phyloP scores from a whole-genome alignment of 305 asterid genomes.

The Solanum hybrid region DNA sequence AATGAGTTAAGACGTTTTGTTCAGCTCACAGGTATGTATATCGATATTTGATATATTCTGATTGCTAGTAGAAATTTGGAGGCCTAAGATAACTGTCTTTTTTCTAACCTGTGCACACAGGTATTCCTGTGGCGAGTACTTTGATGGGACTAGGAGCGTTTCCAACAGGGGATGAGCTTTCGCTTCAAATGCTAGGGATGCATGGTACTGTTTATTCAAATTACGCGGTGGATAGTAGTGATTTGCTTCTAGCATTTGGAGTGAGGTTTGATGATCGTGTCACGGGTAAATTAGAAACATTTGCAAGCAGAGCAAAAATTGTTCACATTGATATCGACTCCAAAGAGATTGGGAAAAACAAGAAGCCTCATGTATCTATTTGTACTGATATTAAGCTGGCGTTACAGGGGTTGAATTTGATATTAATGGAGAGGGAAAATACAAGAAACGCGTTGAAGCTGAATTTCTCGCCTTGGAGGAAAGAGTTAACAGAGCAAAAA shows the following conservation, averaged over 20 bases:
- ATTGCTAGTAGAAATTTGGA: not conserved
- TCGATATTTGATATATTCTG: not conserved
- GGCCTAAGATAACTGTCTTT: not conserved
- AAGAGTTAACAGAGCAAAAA: slow-evolving; percentile 33
- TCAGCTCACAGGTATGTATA: slow-evolving; percentile 19
- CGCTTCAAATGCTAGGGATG: slow-evolving; percentile 46
- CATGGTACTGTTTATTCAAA: slow-evolving; percentile 43
- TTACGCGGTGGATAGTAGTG: slow-evolving; percentile 38
- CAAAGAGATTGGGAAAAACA: slow-evolving; percentile 39
- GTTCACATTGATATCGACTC: slow-evolving; percentile 47
- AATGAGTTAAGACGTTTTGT: slow-evolving; percentile 32
- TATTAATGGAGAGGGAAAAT: slow-evolving; percentile 11
- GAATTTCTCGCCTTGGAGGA: slow-evolving; percentile 33
- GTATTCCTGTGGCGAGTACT: slow-evolving; percentile 44
- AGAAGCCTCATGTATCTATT: slow-evolving; percentile 31
- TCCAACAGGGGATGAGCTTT: slow-evolving; percentile 33
- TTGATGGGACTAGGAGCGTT: slow-evolving; percentile 41
- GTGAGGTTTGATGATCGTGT: slow-evolving; percentile 44
- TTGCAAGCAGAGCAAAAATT: slow-evolving; percentile 42
- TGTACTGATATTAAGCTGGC: slow-evolving; percentile 39
- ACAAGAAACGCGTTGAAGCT: not conserved
- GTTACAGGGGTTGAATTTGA: slow-evolving; percentile 27
- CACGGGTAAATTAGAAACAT: slow-evolving; percentile 42
- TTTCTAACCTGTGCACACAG: not conserved
- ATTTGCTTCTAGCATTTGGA: slow-evolving; percentile 48